Base-by-base conservation (phyloP, 345 rosid species). In the Gossypium rotundifolium region DNA sequence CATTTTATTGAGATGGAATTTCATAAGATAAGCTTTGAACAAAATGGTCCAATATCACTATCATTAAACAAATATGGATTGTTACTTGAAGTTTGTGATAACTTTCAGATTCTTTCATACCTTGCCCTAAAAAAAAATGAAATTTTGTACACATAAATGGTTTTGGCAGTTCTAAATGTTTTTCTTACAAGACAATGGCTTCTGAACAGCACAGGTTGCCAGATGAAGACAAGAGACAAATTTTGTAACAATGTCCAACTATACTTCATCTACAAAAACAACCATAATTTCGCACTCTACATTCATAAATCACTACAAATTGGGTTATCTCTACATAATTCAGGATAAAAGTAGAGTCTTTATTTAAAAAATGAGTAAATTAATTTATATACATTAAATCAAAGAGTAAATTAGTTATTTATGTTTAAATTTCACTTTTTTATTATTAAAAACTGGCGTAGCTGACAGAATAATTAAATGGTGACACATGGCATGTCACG, bases 161-260 rank as follows among this genome's bases (percentile, higher is more conserved):
- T 53, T 14, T 67, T 20, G 18, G 71, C 38, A 45, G 10, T 46
- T 48, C 71, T 67, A 8, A 20, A 45, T 45, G 54, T 67, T 46
- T 33, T 5, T 45, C 18, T 55, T 55, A 12, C 45, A 38, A 38
- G 63, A 54, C 63, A 18, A 54, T 54, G 64, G 52, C 38, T 7
- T 55, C 49, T 71, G 33, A 18, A 16, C 48, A 10, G n/a, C 11
- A 54, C 74, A 52, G 63, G 7, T 71, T 71, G 51, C 64, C 74
- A 55, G 74, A 71, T 55, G 64, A 55, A 55, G 74, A 23, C 40
- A 70, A 70, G 46, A 12, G 17, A 55, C 74, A 71, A 71, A 38
- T 17, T 55, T 18, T 38, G 33, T 33, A 33, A 5, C 40, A 33
- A 33, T 33, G 40, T 33, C 40, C 29, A 33, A 54, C 42, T 11